Evolutionary conservation across 2,329 filamentous ascomycete species (phyloP).

Genomic region (Rhynchosporium secalis): DNA sequence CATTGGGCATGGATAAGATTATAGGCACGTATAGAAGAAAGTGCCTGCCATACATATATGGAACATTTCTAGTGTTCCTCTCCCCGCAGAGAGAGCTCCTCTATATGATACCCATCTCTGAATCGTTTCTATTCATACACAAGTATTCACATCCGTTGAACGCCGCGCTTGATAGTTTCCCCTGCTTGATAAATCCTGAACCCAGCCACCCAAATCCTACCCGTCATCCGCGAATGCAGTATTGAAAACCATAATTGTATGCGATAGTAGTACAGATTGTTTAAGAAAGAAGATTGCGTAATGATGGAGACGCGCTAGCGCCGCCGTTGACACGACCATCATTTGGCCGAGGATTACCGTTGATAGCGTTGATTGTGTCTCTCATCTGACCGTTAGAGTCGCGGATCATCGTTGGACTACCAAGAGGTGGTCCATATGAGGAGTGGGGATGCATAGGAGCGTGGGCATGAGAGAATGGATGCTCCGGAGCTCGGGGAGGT

Average conservation of each 20-base stretch:
- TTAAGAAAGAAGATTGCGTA: constrained; percentile 72
- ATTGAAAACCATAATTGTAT: constrained; percentile 10
- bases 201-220: constrained; percentile 9
- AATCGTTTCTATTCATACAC: constrained; percentile 18
- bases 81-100: not conserved
- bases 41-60: not conserved
- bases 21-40: not conserved
- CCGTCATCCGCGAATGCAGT: constrained; percentile 14
- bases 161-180: constrained; percentile 26
- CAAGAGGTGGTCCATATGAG: constrained; percentile 37
- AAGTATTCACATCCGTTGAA: constrained; percentile 17
- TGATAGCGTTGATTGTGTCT: constrained; percentile 32
- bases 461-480: constrained; percentile 48
- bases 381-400: constrained; percentile 37
- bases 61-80: not conserved
- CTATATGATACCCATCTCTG: not conserved
- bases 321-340: constrained; percentile 56
- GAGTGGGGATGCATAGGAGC: constrained; percentile 47
- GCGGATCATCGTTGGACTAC: constrained; percentile 36
- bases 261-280: constrained; percentile 11
- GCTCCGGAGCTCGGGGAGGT: constrained; percentile 47
- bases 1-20: constrained; percentile 47
- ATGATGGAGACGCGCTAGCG: constrained; percentile 75
- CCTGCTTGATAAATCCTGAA: constrained; percentile 11
- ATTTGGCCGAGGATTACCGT: constrained; percentile 39